These are phyloP conservation scores for Colletotrichum neosansevieriae DNA, from an alignment of 2,329 filamentous ascomycete species.

Conservation along the genomic window DNA sequence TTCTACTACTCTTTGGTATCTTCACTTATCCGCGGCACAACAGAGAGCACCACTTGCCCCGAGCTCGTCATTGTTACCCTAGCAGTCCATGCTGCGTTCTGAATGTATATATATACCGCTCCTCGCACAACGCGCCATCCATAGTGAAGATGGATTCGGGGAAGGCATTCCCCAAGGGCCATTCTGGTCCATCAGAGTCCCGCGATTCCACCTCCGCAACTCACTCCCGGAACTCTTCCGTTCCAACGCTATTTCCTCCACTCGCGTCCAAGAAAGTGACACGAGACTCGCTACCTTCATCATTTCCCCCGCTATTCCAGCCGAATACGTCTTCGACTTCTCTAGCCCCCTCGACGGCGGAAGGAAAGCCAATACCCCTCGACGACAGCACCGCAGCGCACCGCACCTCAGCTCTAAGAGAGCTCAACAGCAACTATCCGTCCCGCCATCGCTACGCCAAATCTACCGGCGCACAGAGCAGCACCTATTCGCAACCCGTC, in stretches of 20 bases:
- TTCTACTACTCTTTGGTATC: slow-evolving; percentile 2
- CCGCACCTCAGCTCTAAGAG: slow-evolving; percentile 70
- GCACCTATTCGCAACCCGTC: slow-evolving; percentile 74
- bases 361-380: slow-evolving; percentile 67
- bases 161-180: slow-evolving; percentile 24
- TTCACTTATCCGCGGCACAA: slow-evolving; percentile 19
- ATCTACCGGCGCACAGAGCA: slow-evolving; percentile 66
- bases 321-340: slow-evolving; percentile 65
- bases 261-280: slow-evolving; percentile 31
- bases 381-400: slow-evolving; percentile 67
- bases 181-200: slow-evolving; percentile 26
- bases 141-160: slow-evolving; percentile 34
- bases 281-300: slow-evolving; percentile 57
- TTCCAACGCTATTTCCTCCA: slow-evolving; percentile 31
- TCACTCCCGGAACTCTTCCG: slow-evolving; percentile 15
- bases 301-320: slow-evolving; percentile 62
- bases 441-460: slow-evolving; percentile 69
- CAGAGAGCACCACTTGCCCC: slow-evolving; percentile 18
- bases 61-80: slow-evolving; percentile 25
- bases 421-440: slow-evolving; percentile 69
- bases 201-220: slow-evolving; percentile 9
- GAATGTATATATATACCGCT: slow-evolving; percentile 17
- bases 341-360: slow-evolving; percentile 65
- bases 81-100: slow-evolving; percentile 20
- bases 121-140: slow-evolving; percentile 21